Percentiles rank a stretch among this genome's conserved stretches.
These are phyloP conservation scores for Picochlorum costavermella DNA, from an alignment of 139 green algal species.

Conservation along the genomic window DNA sequence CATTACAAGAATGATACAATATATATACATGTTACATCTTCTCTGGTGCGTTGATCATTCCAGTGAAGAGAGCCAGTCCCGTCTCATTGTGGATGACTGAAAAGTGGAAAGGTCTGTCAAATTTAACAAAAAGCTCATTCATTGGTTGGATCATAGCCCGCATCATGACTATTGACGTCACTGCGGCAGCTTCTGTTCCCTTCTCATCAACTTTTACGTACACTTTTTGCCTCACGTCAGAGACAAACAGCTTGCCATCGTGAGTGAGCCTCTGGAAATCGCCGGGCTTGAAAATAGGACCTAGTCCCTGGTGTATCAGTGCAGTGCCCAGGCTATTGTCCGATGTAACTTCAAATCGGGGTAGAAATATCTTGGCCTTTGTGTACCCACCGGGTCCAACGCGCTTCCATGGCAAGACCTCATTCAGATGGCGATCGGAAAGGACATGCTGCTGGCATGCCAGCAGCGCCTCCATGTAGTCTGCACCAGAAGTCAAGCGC, in stretches of 20 bases:
- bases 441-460: constrained; percentile 4
- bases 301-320: constrained; percentile 3
- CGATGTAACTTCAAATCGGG: constrained; percentile 21
- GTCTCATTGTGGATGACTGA: constrained; percentile 16
- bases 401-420: neutral
- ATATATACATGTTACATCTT: neutral
- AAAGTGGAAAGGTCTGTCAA: constrained; percentile 32
- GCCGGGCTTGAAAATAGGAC: constrained; percentile 7
- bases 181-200: constrained; percentile 19
- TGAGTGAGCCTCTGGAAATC: constrained; percentile 14
- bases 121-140: constrained; percentile 14
- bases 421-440: neutral
- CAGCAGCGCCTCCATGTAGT: constrained; percentile 4
- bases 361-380: constrained; percentile 15
- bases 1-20: neutral
- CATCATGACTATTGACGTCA: constrained; percentile 24
- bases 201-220: constrained; percentile 23
- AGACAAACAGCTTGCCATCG: constrained; percentile 13
- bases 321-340: neutral
- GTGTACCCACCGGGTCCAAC: neutral
- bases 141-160: neutral
- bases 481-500: neutral
- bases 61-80: constrained; percentile 17
- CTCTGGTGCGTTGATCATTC: constrained; percentile 22
- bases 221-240: constrained; percentile 27